These are phyloP conservation scores for Cocos nucifera DNA, from an alignment of 176 grass and related monocot genomes.

Conservation along the genomic window DNA sequence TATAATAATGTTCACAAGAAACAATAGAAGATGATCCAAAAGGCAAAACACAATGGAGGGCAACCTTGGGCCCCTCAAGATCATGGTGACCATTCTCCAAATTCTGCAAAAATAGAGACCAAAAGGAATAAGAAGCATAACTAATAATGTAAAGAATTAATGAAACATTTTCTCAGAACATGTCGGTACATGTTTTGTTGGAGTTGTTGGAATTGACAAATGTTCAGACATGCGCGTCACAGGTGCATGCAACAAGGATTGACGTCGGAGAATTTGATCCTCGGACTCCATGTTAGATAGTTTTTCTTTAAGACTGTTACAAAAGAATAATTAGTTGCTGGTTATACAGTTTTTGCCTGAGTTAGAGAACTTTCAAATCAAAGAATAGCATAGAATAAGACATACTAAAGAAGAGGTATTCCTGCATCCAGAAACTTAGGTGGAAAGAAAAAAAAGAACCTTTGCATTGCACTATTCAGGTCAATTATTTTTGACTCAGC, in stretches of 20 bases:
- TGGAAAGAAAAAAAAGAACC: slow-evolving; percentile 26
- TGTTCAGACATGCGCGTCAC: slow-evolving; percentile 92
- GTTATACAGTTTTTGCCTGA: too few relatives aligned
- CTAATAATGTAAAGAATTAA: neutral
- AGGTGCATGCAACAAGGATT: slow-evolving; percentile 54
- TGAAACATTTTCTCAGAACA: slow-evolving; percentile 9
- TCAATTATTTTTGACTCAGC: slow-evolving; percentile 75
- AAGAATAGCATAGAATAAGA: too few relatives aligned
- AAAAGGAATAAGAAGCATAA: slow-evolving; percentile 2
- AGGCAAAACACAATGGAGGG: too few relatives aligned
- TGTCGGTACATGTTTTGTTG: slow-evolving; percentile 34
- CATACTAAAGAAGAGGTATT: too few relatives aligned
- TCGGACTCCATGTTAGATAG: slow-evolving; percentile 81
- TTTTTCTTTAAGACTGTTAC: slow-evolving; percentile 74
- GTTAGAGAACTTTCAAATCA: too few relatives aligned
- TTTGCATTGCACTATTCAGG: slow-evolving; percentile 73
- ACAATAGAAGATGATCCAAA: too few relatives aligned
- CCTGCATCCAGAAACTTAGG: too few relatives aligned
- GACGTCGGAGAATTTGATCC: slow-evolving; percentile 69
- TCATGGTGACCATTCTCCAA: slow-evolving; percentile 59
- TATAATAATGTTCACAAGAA: too few relatives aligned
- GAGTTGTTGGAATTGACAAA: slow-evolving; percentile 82
- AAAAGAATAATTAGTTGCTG: slow-evolving; percentile 1
- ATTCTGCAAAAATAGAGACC: slow-evolving; percentile 28
- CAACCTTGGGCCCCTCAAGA: slow-evolving; percentile 49